Percentiles rank a stretch among this genome's conserved stretches.
Evolutionary conservation across 345 rosid genomes (phyloP).

Genomic region (Boechera retrofracta): DNA sequence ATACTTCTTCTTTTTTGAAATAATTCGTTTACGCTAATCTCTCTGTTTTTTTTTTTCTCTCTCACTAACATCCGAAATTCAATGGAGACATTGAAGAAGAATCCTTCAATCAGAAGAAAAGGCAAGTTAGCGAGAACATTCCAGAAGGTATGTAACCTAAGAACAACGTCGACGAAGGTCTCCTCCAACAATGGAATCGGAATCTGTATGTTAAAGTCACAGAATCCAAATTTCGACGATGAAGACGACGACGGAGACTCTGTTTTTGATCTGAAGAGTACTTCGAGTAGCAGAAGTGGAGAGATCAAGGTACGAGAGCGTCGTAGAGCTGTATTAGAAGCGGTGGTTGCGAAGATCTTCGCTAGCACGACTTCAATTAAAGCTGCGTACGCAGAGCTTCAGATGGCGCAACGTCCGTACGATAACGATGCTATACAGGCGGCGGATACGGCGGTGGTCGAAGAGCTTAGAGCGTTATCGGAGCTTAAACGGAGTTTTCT

Average conservation of each 20-base stretch:
- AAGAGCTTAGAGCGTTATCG: slow-evolving; percentile 73
- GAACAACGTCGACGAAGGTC: slow-evolving; percentile 51
- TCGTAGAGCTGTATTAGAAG: slow-evolving; percentile 64
- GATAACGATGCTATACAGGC: slow-evolving; percentile 71
- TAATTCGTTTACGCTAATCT: slow-evolving; percentile 18
- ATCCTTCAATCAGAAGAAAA: slow-evolving; percentile 51
- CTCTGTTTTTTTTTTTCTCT: slow-evolving; percentile 27
- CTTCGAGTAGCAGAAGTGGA: slow-evolving; percentile 35
- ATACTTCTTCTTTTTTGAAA: background rate
- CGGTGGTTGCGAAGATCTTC: slow-evolving; percentile 77
- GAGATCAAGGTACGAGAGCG: slow-evolving; percentile 41
- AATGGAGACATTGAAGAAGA: slow-evolving; percentile 66
- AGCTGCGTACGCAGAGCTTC: slow-evolving; percentile 94
- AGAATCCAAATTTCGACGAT: slow-evolving; percentile 49
- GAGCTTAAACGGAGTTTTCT: slow-evolving; percentile 73
- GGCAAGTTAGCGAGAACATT: slow-evolving; percentile 72
- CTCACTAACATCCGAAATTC: background rate
- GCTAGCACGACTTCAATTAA: slow-evolving; percentile 80
- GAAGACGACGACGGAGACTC: slow-evolving; percentile 39
- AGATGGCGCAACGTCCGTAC: slow-evolving; percentile 91
- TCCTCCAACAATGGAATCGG: slow-evolving; percentile 73
- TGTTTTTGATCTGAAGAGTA: slow-evolving; percentile 42
- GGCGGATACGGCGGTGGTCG: slow-evolving; percentile 86
- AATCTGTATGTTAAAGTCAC: slow-evolving; percentile 66
- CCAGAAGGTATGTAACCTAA: slow-evolving; percentile 66